Evolutionary conservation across 306 rosid genomes (phyloP), one percentile per base, ranked within the genome.

Genomic region (Pterocarpus santalinus): DNA sequence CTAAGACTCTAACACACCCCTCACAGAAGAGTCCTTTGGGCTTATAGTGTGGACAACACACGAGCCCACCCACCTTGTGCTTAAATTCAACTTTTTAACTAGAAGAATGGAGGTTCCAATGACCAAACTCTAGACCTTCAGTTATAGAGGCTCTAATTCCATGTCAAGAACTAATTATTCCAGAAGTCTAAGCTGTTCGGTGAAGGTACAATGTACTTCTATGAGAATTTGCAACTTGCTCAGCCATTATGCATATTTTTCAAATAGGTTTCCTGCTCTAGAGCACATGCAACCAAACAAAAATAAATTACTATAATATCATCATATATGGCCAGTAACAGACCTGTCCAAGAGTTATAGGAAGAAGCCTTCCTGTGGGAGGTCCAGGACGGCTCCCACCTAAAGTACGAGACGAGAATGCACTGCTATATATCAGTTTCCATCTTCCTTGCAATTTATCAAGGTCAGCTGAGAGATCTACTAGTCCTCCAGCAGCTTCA

Each of bases 381-480:
- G 93, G 99, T 60, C 98, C 98, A 62, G 99, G 99, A 49, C 99
- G 97, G 82, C 97, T 91, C 41, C 99, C 98, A 16, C 98, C 99
- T 1, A 91, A 86, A 22, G 99, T 91, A 4, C 92, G 93, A 63
- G 98, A 88, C 2, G 99, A 93, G 84, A 91, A 95, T 32, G 96
- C 96, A 63, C 99, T 95, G 89, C 98, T 95, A 77, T 93, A 93
- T 70, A 93, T 86, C 64, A 95, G 84, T 86, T 89, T 95, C 98
- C 99, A 95, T 88, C 93, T 90, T 44, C 99, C 99, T 85, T 95
- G 99, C 86, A 95, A 83, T 80, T 86, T 90, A 65, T 90, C 98
- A 55, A 93, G 79, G 81, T 86, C 89, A 11, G 1, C 70, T 3
- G 95, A 76, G 47, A 95, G 92, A 88, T 95, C 96, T 2, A 95